A percentile compares a stretch with the other conserved stretches of the same genome.
Evolutionary conservation across 2,329 filamentous ascomycete species (phyloP).

Genomic region (Purpureocillium lavendulum): DNA sequence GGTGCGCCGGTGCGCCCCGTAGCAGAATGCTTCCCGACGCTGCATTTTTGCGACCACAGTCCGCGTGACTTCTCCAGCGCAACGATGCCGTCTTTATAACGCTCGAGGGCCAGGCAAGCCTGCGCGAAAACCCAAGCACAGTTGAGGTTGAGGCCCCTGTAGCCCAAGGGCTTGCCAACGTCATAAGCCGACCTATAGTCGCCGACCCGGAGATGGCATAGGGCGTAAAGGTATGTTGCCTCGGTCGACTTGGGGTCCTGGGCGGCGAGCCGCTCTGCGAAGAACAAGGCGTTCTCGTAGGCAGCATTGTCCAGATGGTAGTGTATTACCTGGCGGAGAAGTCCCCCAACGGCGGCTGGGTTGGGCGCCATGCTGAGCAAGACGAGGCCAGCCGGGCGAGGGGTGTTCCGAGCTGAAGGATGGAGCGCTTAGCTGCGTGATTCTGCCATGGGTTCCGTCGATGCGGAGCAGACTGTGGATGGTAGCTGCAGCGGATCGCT

Average conservation of each 20-base stretch:
- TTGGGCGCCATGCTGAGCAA: conserved; percentile 42
- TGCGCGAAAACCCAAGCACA: conserved; percentile 91
- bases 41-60: conserved; percentile 68
- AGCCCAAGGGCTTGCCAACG: conserved; percentile 61
- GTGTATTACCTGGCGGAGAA: conserved; percentile 52
- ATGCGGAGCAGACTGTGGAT: too few species aligned
- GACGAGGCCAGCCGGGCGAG: not conserved
- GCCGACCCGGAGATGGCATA: conserved; percentile 76
- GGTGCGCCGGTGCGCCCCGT: conserved; percentile 65
- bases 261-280: conserved; percentile 76
- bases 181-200: conserved; percentile 84
- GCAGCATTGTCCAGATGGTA: conserved; percentile 84
- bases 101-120: conserved; percentile 71
- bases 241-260: conserved; percentile 77
- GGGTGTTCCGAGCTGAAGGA: conserved; percentile 1
- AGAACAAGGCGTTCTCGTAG: conserved; percentile 85
- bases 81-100: conserved; percentile 70
- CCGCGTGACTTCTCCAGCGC: conserved; percentile 74
- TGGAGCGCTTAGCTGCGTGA: conserved; percentile 1
- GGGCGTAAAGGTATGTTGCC: conserved; percentile 71
- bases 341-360: conserved; percentile 37
- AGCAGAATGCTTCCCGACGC: conserved; percentile 77
- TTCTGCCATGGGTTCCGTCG: conserved; percentile 4
- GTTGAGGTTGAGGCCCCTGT: conserved; percentile 67
- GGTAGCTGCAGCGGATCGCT: too few species aligned